Conservation (phyloP, 345 rosid species). For the Cochlearia excelsa region DNA sequence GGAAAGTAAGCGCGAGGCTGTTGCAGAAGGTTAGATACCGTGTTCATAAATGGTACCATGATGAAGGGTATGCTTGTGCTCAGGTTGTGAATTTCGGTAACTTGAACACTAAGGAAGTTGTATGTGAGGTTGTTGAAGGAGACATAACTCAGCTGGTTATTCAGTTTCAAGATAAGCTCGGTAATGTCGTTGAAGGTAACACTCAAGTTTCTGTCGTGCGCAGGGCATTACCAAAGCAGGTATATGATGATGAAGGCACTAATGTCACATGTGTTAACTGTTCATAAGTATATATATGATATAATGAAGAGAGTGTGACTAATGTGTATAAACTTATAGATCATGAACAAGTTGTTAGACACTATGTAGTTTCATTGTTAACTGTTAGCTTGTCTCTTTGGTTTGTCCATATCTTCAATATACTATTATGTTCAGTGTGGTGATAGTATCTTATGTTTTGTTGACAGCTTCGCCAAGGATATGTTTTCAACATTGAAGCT, state of each 20-base stretch:
- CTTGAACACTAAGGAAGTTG: slow-evolving; percentile 88
- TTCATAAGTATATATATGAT: too few species aligned
- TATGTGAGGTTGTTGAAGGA: slow-evolving; percentile 98
- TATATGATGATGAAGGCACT: slow-evolving; percentile 12
- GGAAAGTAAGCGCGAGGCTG: slow-evolving; percentile 84
- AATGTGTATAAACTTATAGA: too few species aligned
- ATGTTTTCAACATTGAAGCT: slow-evolving; percentile 90
- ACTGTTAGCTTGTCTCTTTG: background rate
- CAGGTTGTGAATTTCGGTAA: slow-evolving; percentile 97
- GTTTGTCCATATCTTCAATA: background rate
- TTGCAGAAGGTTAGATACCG: slow-evolving; percentile 92
- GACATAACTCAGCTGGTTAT: slow-evolving; percentile 77
- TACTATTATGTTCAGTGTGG: slow-evolving; percentile 10
- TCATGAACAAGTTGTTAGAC: background rate
- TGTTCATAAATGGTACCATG: slow-evolving; percentile 96
- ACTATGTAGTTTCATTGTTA: slow-evolving; percentile 2
- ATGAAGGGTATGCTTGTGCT: slow-evolving; percentile 96
- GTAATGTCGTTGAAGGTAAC: slow-evolving; percentile 91
- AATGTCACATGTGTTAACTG: too few species aligned
- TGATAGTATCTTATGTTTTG: slow-evolving; percentile 26
- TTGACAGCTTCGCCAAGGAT: slow-evolving; percentile 74
- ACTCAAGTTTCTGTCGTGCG: slow-evolving; percentile 72
- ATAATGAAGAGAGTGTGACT: too few species aligned
- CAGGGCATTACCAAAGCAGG: slow-evolving; percentile 87
- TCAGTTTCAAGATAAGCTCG: slow-evolving; percentile 92